Evolutionary conservation across 805 yeast genomes (phyloP), one percentile per base, ranked within the genome.

Genomic region (Wickerhamomyces rabaulensis): DNA sequence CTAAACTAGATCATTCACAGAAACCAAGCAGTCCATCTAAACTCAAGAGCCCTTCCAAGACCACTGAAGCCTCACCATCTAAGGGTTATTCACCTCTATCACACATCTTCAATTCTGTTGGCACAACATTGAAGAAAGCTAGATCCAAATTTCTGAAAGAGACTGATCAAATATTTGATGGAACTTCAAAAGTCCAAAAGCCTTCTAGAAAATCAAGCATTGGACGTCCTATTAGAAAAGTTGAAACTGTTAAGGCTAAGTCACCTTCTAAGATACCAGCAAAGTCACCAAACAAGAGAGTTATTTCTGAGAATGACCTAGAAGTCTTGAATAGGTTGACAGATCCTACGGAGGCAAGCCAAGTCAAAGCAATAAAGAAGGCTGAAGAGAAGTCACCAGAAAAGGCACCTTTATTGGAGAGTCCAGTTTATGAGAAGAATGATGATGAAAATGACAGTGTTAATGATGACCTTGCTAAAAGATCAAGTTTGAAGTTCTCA

Each of bases 21-120:
- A 45, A 17, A 9, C 23, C 17, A 12, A n/a, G 41, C 20, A 38
- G 42, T 9, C 49, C 46, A 15, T 10, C 25, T 10, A 45, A 49
- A 23, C 47, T 46, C 12, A 41, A 46, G n/a, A 49, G 53, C 26
- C 54, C 56, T 9, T 13, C 27, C 15, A 38, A 38, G 17, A 25
- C 26, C 19, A 17, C 8, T 6, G 19, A 15, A 2, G 3, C 12
- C 9, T 44, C 54, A 3, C 50, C 55, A 12, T 21, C 26, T 8
- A 44, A 44, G 17, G 35, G 45, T 5, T 36, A 50, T n/a, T 60
- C 64, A 2, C 64, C 63, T 9, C 35, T 60, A 3, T 55, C 62
- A 9, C 52, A 48, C 40, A 29, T 58, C 15, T 57, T 59, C 43
- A 50, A 60, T 6, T 52, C 63, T 15, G 56, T 60, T 10, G 54